These are phyloP conservation scores for Lactarius quietus DNA, from an alignment of 768 basidiomycete species.

Conservation along the genomic window DNA sequence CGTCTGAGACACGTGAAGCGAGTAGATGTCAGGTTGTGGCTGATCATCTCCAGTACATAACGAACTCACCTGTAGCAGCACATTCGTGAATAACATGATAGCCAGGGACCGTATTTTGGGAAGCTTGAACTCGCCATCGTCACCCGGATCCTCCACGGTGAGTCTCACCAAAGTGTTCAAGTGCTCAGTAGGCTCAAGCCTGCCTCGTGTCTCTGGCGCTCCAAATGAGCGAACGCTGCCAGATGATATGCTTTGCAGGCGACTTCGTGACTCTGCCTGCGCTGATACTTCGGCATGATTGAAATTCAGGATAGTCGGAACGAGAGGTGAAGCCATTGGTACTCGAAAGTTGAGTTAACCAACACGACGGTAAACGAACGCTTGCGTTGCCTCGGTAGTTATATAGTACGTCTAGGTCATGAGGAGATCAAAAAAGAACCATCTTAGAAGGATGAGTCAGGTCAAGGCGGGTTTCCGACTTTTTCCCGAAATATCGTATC, in stretches of 20 bases:
- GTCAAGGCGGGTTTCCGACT: neutral
- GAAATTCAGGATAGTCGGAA: constrained; percentile 15
- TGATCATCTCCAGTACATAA: neutral
- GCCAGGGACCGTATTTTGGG: constrained; percentile 45
- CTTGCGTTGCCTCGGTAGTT: neutral
- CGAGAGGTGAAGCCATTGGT: neutral
- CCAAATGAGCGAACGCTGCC: neutral
- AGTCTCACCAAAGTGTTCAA: neutral
- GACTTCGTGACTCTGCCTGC: neutral
- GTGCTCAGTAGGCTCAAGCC: neutral
- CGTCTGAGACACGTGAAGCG: constrained; percentile 37
- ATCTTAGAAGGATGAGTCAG: neutral
- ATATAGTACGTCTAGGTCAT: neutral
- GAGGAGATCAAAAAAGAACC: neutral
- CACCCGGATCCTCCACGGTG: neutral
- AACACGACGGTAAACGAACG: neutral
- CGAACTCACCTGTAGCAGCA: constrained; percentile 42
- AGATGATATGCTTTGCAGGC: neutral
- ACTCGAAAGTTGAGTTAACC: neutral
- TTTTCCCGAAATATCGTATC: neutral
- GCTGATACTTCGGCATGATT: neutral
- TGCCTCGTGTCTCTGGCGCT: neutral
- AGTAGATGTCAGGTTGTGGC: neutral
- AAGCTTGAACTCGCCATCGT: constrained; percentile 43
- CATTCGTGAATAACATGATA: constrained; percentile 44